Base-by-base conservation (phyloP, 768 basidiomycete species). In the Boletus pseudopeckii region DNA sequence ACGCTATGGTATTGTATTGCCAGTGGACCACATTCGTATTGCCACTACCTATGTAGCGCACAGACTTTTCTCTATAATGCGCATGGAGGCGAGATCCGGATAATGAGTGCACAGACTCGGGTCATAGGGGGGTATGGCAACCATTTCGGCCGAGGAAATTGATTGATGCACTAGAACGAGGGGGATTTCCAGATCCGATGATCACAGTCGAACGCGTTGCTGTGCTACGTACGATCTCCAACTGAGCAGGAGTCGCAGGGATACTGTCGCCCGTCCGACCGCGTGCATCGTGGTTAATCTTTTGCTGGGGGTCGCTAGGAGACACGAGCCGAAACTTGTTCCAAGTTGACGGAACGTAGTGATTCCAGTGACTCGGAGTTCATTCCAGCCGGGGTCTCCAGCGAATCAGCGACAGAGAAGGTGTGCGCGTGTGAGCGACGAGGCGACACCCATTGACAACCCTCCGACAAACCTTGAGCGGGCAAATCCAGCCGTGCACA, bases 251-350 rank as follows among this genome's bases (percentile, higher is more conserved):
- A 54, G 46, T 45, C 18, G 57, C 48, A 57, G 40, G 45, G 33
- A 48, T 24, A 37, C 43, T 48, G 56, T 57, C 57, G 51, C 62
- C 58, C 60, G 43, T 15, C 50, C 14, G 43, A 28, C 48, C 56
- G 55, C 54, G 57, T 63, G 55, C 50, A 65, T 58, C 51, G 57
- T 68, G 57, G 65, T 68, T 62, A 67, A 65, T 65, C 65, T 34
- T 54, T 55, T 41, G 55, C 48, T 32, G 34, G 26, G 37, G 28
- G n/a, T 32, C 11, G 42, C 47, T 39, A 46, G 58, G 52, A 41
- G 52, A 40, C 34, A 18, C 18, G 34, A 39, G 37, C 40, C 34
- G 40, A 48, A 53, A 10, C 4, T 24, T 45, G 13, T 47, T 30
- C 44, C 17, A n/a, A n/a, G n/a, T 34, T 46, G 53, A 52, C 26